Conservation (phyloP, 805 yeast species). For the Candida palmyrensis region DNA sequence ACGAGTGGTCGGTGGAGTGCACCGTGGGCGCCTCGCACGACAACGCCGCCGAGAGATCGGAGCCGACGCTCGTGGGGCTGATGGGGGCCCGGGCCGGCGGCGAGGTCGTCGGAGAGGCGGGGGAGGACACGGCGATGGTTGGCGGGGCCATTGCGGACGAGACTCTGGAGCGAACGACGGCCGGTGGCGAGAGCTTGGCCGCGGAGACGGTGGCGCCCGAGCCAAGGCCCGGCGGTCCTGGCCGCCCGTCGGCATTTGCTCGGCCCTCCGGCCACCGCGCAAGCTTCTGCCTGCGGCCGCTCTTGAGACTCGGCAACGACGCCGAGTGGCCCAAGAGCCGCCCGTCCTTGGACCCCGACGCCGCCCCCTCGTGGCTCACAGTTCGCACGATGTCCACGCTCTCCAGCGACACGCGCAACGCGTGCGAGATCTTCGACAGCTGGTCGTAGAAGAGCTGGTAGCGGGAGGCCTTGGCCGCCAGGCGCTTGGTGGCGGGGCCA, state of each 20-base stretch:
- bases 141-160: background rate
- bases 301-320: conserved; percentile 19
- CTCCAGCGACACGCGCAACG: conserved; percentile 29
- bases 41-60: conserved; percentile 24
- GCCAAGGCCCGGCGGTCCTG: too few species aligned
- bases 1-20: conserved; percentile 27
- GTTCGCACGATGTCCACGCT: conserved; percentile 17
- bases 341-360: conserved; percentile 6
- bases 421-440: conserved; percentile 38
- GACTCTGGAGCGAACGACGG: background rate
- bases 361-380: conserved; percentile 2
- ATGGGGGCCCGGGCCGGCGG: conserved; percentile 11
- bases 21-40: conserved; percentile 23
- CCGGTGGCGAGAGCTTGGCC: conserved; percentile 1
- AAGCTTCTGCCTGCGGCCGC: too few species aligned
- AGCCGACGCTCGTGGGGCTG: conserved; percentile 23
- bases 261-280: too few species aligned
- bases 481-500: conserved; percentile 22
- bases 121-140: background rate
- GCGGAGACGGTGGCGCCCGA: background rate
- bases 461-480: conserved; percentile 40
- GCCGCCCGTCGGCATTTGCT: too few species aligned
- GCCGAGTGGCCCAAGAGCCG: conserved; percentile 20
- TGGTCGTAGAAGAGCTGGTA: conserved; percentile 46
- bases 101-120: too few species aligned